Conservation (phyloP, 805 yeast species). For the Kurtzmaniella fragi region DNA sequence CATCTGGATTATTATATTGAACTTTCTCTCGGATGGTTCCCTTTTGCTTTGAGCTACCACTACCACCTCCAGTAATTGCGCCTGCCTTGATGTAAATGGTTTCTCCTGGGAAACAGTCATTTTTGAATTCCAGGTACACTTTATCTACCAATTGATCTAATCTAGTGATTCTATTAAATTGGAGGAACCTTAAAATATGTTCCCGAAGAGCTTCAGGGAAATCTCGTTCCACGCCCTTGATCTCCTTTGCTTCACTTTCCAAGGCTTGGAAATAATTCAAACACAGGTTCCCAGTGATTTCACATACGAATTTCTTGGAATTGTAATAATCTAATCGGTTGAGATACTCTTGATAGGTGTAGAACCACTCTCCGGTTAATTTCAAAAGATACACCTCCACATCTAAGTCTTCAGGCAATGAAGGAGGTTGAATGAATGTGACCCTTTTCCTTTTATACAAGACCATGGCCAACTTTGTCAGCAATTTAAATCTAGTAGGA, state of each 20-base stretch:
- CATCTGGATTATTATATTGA: constrained; percentile 53
- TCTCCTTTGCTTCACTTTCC: constrained; percentile 57
- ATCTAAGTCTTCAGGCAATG: constrained; percentile 49
- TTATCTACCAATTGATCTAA: constrained; percentile 85
- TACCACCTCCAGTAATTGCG: constrained; percentile 13
- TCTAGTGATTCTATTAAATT: constrained; percentile 75
- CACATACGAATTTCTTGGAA: constrained; percentile 83
- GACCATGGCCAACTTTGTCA: constrained; percentile 47
- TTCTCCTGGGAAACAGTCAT: constrained; percentile 91
- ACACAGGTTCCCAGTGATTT: constrained; percentile 90
- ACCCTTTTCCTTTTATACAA: constrained; percentile 72
- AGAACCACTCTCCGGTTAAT: constrained; percentile 87
- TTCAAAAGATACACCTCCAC: constrained; percentile 77
- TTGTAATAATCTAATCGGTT: constrained; percentile 67
- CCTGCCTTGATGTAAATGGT: constrained; percentile 53
- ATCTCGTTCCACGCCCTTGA: constrained; percentile 62
- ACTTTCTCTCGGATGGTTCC: constrained; percentile 84
- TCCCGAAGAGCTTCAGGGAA: constrained; percentile 92
- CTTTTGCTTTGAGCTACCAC: constrained; percentile 26
- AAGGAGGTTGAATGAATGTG: constrained; percentile 50
- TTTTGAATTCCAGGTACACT: constrained; percentile 70
- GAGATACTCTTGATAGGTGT: constrained; percentile 70
- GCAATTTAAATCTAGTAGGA: neutral
- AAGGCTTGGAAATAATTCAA: constrained; percentile 87
- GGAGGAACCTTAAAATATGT: constrained; percentile 82